Percentiles rank a stretch among this genome's conserved stretches.
phyloP scores from a whole-genome alignment of 345 rosid genomes.

The Nasturtium officinale region DNA sequence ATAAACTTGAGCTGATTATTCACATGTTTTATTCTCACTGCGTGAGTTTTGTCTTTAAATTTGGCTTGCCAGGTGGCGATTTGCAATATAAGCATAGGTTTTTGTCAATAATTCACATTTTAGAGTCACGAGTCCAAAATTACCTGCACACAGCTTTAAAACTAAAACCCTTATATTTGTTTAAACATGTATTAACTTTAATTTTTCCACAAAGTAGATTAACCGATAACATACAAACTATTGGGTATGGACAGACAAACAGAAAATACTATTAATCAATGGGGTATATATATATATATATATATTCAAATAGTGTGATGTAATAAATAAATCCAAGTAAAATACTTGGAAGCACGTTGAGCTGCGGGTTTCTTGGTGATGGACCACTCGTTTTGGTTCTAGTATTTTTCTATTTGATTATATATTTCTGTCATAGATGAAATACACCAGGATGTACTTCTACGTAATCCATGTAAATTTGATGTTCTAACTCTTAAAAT shows the following conservation, averaged over 20 bases:
- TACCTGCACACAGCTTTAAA: constrained; percentile 21
- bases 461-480: too few species aligned
- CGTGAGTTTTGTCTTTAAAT: not conserved
- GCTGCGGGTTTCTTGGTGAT: constrained; percentile 41
- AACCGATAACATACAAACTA: not conserved
- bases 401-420: too few species aligned
- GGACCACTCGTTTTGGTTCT: constrained; percentile 40
- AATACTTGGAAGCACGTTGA: constrained; percentile 43
- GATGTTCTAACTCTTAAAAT: too few species aligned
- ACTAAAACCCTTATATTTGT: not conserved
- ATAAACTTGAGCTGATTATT: not conserved
- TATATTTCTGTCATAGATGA: not conserved
- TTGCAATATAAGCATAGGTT: not conserved
- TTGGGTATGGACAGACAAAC: constrained; percentile 32
- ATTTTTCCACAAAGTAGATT: not conserved
- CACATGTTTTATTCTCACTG: not conserved
- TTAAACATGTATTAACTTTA: not conserved
- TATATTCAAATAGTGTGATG: constrained; percentile 7
- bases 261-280: constrained; percentile 23
- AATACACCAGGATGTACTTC: not conserved
- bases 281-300: too few species aligned
- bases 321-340: constrained; percentile 7
- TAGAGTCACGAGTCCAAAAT: not conserved
- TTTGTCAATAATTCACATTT: not conserved
- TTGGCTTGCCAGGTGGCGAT: not conserved